phyloP scores from a whole-genome alignment of 257 asterid genomes.

The Verbascum thapsus region DNA sequence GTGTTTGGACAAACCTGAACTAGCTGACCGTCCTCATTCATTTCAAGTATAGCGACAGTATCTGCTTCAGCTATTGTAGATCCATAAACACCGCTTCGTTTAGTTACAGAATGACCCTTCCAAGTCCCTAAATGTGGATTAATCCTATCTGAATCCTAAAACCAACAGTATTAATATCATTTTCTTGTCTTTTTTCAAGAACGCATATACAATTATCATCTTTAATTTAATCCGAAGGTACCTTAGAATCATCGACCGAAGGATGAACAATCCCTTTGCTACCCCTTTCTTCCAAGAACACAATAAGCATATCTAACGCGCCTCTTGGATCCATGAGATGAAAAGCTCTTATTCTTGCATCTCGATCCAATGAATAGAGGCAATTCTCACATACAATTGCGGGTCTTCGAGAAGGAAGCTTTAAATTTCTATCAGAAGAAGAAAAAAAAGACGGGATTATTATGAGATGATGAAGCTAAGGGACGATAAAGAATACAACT shows the following conservation, averaged over 20 bases:
- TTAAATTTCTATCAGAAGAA: conserved; percentile 61
- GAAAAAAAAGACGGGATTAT: conserved; percentile 13
- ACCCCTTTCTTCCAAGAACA: conserved; percentile 87
- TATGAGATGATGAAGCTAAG: conserved; percentile 3
- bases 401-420: conserved; percentile 88
- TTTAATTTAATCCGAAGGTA: conserved; percentile 29
- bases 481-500: background rate
- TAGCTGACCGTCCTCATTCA: conserved; percentile 66
- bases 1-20: conserved; percentile 58
- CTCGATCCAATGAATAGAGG: conserved; percentile 74
- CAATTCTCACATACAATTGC: conserved; percentile 92
- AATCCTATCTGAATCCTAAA: conserved; percentile 66
- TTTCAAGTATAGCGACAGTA: conserved; percentile 66
- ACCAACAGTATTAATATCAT: conserved; percentile 29
- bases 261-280: conserved; percentile 49
- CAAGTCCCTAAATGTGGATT: conserved; percentile 75
- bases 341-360: conserved; percentile 75
- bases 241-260: conserved; percentile 59
- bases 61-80: conserved; percentile 82
- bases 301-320: conserved; percentile 68
- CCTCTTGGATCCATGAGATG: conserved; percentile 86
- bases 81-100: conserved; percentile 94
- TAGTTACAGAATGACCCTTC: conserved; percentile 88
- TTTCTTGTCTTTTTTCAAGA: conserved; percentile 7
- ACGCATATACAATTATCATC: conserved; percentile 12